Base-by-base conservation (phyloP, 495 filamentous ascomycete genomes). In the Neurospora sublineolata region DNA sequence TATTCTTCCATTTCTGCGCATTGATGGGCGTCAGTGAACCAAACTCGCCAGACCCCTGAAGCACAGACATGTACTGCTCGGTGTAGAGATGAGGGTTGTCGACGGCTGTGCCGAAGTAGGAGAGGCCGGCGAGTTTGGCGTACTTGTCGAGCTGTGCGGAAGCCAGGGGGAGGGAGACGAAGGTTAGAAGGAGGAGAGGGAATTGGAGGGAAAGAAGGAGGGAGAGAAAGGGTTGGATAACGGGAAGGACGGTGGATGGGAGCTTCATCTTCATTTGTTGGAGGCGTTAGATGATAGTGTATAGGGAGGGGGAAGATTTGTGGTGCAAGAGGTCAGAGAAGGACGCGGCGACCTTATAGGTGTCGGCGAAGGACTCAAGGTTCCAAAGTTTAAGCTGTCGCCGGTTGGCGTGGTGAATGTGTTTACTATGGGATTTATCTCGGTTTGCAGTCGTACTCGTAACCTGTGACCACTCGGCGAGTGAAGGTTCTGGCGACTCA, bases 61-160 rank as follows among this genome's bases (percentile, higher is more conserved):
- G 39, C 36, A 79, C 77, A 0, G 76, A 72, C 36, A 84, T 71
- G 70, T 89, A 90, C 8, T 75, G 60, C 1, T 80, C 72, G 78
- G 89, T 85, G 18, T 73, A 83, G n/a, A 89, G 76, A 71, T 85
- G 84, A 4, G 76, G 73, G 73, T 88, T 88, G 70, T 89, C 87
- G 16, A 86, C 85, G 0, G 86, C 87, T 9, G 84, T 84, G 41
- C 88, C 88, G 73, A 89, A 88, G 77, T 88, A 89, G 8, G 78
- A 27, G 58, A 83, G 78, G 37, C 86, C 83, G 37, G 82, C 82
- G 1, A 84, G 84, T 33, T 84, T 81, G 46, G 84, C 85, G 38
- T 85, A 82, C 11, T 82, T 79, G 67, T 89, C 77, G 3, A 88
- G 77, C 41, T 81, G 79, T 12, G 77, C 60, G 18, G 37, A 14